A percentile compares a stretch with the other conserved stretches of the same genome.
Evolutionary conservation across 306 rosid genomes (phyloP).

Genomic region (Boehmeria nivea): DNA sequence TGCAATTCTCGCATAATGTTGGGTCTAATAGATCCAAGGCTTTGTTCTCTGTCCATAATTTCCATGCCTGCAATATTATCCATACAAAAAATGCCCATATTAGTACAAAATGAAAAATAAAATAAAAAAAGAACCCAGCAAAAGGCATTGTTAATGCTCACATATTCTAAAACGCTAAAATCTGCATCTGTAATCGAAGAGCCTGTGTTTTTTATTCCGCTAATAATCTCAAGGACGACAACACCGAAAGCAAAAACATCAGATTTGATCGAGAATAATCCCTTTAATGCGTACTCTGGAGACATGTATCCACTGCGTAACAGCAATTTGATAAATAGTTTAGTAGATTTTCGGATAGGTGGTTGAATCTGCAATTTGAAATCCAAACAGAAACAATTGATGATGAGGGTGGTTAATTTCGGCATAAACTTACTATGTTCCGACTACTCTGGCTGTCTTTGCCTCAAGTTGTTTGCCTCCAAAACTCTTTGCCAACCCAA

Average conservation of each 20-base stretch:
- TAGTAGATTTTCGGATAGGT: too few relatives aligned
- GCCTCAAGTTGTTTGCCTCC: constrained; percentile 7
- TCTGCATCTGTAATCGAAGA: not conserved
- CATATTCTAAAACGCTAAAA: constrained; percentile 6
- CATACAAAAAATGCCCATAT: too few relatives aligned
- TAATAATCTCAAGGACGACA: constrained; percentile 13
- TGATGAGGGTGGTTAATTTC: not conserved
- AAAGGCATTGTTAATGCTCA: too few relatives aligned
- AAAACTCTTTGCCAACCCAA: constrained; percentile 12
- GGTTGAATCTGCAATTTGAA: not conserved
- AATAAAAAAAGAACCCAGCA: not conserved
- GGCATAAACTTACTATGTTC: constrained; percentile 5
- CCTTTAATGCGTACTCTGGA: constrained; percentile 6
- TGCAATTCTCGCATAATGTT: constrained; percentile 9
- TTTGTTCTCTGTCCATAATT: constrained; percentile 34
- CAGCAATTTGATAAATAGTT: not conserved
- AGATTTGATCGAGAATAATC: constrained; percentile 10
- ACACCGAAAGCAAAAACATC: constrained; percentile 25
- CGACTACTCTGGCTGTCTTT: constrained; percentile 3
- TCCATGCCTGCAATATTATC: constrained; percentile 40
- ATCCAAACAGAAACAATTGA: not conserved
- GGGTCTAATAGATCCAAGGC: constrained; percentile 35
- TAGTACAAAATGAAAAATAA: too few relatives aligned
- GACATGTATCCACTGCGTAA: constrained; percentile 25
- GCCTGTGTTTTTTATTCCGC: not conserved